These are phyloP conservation scores for Zangia roseola DNA, from an alignment of 768 basidiomycete genomes.

Conservation along the genomic window DNA sequence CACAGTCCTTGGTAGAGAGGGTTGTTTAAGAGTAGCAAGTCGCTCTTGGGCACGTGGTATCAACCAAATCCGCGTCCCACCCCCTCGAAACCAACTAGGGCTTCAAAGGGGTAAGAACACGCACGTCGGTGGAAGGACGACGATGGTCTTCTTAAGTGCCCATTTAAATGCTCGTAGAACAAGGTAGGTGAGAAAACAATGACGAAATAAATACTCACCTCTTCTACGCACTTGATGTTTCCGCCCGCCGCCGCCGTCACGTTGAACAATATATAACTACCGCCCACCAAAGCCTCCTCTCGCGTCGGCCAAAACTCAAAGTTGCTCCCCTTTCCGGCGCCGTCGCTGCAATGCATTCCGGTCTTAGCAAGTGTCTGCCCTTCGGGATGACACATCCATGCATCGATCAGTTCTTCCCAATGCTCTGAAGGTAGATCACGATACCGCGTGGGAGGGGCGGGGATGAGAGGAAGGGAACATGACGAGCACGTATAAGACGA, in stretches of 20 bases:
- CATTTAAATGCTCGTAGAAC: conserved; percentile 29
- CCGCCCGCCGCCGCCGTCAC: conserved; percentile 49
- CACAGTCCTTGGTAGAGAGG: conserved; percentile 68
- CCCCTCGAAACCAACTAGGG: conserved; percentile 55
- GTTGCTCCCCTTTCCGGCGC: conserved; percentile 21
- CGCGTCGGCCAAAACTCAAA: conserved; percentile 77
- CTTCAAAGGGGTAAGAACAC: conserved; percentile 38
- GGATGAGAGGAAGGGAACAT: conserved; percentile 71
- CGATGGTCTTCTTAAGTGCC: conserved; percentile 93
- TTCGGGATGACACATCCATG: conserved; percentile 97
- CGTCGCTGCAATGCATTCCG: conserved; percentile 28
- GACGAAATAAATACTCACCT: conserved; percentile 48
- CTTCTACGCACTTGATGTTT: conserved; percentile 20
- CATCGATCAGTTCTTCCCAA: conserved; percentile 95
- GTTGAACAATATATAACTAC: conserved; percentile 84
- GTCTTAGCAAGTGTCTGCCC: conserved; percentile 65
- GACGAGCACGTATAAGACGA: conserved; percentile 74
- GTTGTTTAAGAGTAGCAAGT: conserved; percentile 78
- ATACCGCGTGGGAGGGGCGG: conserved; percentile 55
- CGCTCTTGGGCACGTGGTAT: conserved; percentile 93
- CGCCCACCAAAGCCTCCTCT: conserved; percentile 81
- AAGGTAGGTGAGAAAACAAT: conserved; percentile 4
- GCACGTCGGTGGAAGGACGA: conserved; percentile 65
- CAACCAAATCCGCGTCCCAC: conserved; percentile 55
- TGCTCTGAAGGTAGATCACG: conserved; percentile 92